Base-by-base conservation (phyloP, 148 eudicot genomes). In the Camellia japonica region DNA sequence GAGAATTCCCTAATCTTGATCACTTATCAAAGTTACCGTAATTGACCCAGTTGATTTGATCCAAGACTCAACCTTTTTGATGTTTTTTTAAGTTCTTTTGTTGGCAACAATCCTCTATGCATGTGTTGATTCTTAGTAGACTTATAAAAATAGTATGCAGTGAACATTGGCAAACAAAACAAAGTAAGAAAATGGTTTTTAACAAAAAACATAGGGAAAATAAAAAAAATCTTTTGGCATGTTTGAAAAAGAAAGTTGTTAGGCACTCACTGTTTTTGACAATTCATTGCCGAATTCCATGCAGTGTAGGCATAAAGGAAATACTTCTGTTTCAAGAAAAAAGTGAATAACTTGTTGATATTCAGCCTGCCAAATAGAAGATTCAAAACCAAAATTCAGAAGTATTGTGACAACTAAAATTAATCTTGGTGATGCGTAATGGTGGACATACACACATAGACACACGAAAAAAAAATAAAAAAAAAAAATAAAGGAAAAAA, bases 251-350 rank as follows among this genome's bases (percentile, higher is more conserved):
- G 11, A n/a, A 55, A 3, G 15, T 58, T 3, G 13, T 9, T 11
- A 1, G n/a, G 3, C 55, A 75, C 79, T 76, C 56, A 82, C 80
- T 63, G 71, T 51, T 71, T 82, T 60, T 61, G 80, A 71, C 11
- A 71, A 52, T 18, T 76, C 80, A 42, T n/a, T 41, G 3, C 77
- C 80, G 5, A 52, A n/a, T 23, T 82, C 84, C 19, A 77, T 77
- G 68, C 72, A 76, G 0, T 72, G 65, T 59, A 82, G 51, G 71
- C 80, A 82, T 68, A 76, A 23, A 5, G 84, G 80, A 41, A 82
- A 70, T 3, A 82, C 3, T 30, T 30, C 38, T 30, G 1, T 30
- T 30, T 30, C 38, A 1, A 30, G 38, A 30, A 30, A 0, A 30
- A 65, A 80, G 30, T 74, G 79, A 56, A 80, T 38, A 30, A 74